Conservation (phyloP, 139 green algal species). For the Closterium sp. region DNA sequence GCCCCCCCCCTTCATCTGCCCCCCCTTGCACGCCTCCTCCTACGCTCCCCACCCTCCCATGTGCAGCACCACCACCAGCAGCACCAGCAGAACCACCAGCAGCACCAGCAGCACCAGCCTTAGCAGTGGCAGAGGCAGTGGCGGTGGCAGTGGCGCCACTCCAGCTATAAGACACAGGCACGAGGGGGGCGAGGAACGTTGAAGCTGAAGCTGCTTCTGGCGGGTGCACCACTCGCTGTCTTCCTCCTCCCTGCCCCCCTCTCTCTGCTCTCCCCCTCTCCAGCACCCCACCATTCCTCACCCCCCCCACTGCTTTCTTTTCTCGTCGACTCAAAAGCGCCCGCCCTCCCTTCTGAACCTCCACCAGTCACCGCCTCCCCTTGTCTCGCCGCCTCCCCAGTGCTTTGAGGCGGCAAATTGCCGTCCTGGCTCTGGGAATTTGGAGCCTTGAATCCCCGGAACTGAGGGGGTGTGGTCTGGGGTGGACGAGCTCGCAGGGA, state of each 20-base stretch:
- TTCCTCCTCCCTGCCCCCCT: neutral
- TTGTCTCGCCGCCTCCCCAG: neutral
- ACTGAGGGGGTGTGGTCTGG: neutral
- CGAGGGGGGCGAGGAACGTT: neutral
- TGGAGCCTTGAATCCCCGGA: neutral
- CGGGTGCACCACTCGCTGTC: neutral
- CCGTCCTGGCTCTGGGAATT: neutral
- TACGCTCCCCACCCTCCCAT: neutral
- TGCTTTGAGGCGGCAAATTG: neutral
- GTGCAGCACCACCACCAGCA: neutral
- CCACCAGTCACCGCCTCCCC: too few relatives aligned
- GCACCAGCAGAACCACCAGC: neutral
- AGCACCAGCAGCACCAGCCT: neutral
- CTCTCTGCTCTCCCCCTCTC: neutral
- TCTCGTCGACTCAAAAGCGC: neutral
- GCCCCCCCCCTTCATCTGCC: neutral
- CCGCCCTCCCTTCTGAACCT: too few relatives aligned
- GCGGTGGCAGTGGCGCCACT: neutral
- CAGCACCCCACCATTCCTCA: neutral
- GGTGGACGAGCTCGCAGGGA: neutral
- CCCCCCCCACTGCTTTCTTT: neutral
- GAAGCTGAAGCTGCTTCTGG: neutral
- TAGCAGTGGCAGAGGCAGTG: neutral
- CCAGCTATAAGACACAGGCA: neutral
- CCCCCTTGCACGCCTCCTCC: neutral